Percentiles rank a stretch among this genome's conserved stretches.
These are phyloP conservation scores for Phyllosticta citrichinensis DNA, from an alignment of 2,329 filamentous ascomycete genomes.

Conservation along the genomic window DNA sequence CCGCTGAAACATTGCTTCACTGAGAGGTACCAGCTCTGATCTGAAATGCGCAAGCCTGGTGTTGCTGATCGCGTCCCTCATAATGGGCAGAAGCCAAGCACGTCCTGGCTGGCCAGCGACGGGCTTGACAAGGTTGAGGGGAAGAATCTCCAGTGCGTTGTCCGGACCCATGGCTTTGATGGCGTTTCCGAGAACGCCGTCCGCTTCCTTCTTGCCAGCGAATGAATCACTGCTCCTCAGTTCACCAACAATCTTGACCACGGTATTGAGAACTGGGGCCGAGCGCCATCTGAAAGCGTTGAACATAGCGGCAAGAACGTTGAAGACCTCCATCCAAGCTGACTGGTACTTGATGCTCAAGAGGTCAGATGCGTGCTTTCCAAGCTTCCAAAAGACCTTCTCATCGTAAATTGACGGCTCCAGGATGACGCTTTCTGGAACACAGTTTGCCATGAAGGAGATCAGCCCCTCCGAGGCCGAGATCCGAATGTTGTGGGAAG, in stretches of 20 bases:
- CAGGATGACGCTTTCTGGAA: slow-evolving; percentile 71
- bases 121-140: slow-evolving; percentile 74
- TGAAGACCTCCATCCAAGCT: slow-evolving; percentile 92
- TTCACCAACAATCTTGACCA: slow-evolving; percentile 73
- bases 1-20: slow-evolving; percentile 79
- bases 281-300: slow-evolving; percentile 78
- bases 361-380: slow-evolving; percentile 60
- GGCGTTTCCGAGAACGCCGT: slow-evolving; percentile 79
- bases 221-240: slow-evolving; percentile 83
- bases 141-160: slow-evolving; percentile 69
- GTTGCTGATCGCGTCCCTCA: slow-evolving; percentile 84
- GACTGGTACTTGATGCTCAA: slow-evolving; percentile 86
- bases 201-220: slow-evolving; percentile 86
- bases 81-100: slow-evolving; percentile 88
- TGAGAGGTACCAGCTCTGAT: slow-evolving; percentile 76
- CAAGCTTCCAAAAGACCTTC: slow-evolving; percentile 74
- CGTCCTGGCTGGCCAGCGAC: slow-evolving; percentile 69
- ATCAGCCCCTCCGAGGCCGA: slow-evolving; percentile 92
- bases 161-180: slow-evolving; percentile 85
- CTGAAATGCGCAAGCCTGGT: slow-evolving; percentile 80
- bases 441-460: slow-evolving; percentile 82
- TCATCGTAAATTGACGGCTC: slow-evolving; percentile 91
- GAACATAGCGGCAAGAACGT: slow-evolving; percentile 76
- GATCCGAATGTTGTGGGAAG: slow-evolving; percentile 84
- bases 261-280: slow-evolving; percentile 63